A percentile compares a stretch with the other conserved stretches of the same genome.
Conservation (phyloP, 208 protist species). For the Leishmania braziliensis region DNA sequence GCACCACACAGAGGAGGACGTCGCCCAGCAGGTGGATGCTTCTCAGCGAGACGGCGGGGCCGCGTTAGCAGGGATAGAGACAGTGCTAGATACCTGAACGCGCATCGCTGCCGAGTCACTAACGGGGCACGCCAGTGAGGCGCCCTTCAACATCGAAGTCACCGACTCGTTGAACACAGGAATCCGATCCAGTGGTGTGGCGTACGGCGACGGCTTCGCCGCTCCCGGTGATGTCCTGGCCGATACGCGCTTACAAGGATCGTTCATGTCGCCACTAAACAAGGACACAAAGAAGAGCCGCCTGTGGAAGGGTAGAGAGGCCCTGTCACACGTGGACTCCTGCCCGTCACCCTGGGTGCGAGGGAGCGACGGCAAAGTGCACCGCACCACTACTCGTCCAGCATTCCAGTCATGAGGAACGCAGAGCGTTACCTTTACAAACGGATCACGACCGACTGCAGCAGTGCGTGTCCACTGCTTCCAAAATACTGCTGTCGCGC, state of each 20-base stretch:
- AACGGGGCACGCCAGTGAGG: no score
- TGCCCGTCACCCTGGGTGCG: neutral
- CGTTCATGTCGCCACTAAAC: neutral
- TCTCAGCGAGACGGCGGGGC: neutral
- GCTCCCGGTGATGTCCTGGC: no score
- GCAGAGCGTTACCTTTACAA: slow-evolving; percentile 8
- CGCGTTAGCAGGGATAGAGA: neutral
- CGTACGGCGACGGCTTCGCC: no score
- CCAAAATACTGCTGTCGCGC: slow-evolving; percentile 20
- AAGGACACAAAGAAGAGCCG: slow-evolving; percentile 17
- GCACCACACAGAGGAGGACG: neutral
- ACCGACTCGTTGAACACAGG: neutral
- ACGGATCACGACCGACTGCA: slow-evolving; percentile 5
- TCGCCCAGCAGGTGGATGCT: neutral
- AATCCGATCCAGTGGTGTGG: neutral
- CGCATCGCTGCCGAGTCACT: neutral
- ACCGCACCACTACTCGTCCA: slow-evolving; percentile 6
- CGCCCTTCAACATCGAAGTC: neutral
- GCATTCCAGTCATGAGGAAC: slow-evolving; percentile 23
- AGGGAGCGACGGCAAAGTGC: slow-evolving; percentile 3
- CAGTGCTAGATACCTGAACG: neutral
- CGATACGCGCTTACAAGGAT: neutral
- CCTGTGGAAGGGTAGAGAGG: neutral
- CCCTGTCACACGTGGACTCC: neutral
- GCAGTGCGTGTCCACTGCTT: slow-evolving; percentile 8